A percentile compares a stretch with the other conserved stretches of the same genome.
These are phyloP conservation scores for Chloris gayana DNA, from an alignment of 176 grass and related monocot species.

Conservation along the genomic window DNA sequence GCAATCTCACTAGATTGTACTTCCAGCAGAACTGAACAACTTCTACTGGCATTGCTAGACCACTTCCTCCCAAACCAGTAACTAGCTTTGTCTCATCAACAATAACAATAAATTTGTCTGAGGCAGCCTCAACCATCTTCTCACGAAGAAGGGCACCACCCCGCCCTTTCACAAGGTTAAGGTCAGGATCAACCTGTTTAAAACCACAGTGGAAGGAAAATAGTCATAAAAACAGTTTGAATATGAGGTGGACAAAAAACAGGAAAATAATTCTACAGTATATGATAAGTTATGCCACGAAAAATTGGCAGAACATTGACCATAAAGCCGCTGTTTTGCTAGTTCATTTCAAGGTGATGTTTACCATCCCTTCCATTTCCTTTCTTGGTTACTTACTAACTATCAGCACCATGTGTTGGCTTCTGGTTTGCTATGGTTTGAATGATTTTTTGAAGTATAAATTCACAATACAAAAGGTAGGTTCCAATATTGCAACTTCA, in stretches of 20 bases:
- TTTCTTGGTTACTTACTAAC: neutral
- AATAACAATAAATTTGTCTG: slow-evolving; percentile 82
- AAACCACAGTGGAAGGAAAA: neutral
- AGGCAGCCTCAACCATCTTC: slow-evolving; percentile 96
- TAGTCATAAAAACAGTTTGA: neutral
- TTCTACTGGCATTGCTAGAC: slow-evolving; percentile 95
- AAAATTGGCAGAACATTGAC: neutral
- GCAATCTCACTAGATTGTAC: slow-evolving; percentile 78
- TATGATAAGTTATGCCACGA: neutral
- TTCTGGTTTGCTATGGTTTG: neutral
- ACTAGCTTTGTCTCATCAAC: slow-evolving; percentile 92
- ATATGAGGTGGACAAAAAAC: neutral
- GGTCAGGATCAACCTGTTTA: slow-evolving; percentile 88
- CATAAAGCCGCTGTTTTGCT: neutral
- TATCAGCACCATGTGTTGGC: neutral
- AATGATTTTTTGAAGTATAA: neutral
- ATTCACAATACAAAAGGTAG: neutral
- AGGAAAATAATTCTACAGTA: neutral
- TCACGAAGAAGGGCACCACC: slow-evolving; percentile 96
- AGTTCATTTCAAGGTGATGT: neutral
- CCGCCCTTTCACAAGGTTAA: slow-evolving; percentile 94
- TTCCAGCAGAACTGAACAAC: slow-evolving; percentile 99
- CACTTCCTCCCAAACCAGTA: slow-evolving; percentile 85
- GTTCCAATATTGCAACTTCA: neutral
- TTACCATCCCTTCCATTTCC: neutral